phyloP scores from a whole-genome alignment of 2,329 filamentous ascomycete species.

The Monosporascus sp. region DNA sequence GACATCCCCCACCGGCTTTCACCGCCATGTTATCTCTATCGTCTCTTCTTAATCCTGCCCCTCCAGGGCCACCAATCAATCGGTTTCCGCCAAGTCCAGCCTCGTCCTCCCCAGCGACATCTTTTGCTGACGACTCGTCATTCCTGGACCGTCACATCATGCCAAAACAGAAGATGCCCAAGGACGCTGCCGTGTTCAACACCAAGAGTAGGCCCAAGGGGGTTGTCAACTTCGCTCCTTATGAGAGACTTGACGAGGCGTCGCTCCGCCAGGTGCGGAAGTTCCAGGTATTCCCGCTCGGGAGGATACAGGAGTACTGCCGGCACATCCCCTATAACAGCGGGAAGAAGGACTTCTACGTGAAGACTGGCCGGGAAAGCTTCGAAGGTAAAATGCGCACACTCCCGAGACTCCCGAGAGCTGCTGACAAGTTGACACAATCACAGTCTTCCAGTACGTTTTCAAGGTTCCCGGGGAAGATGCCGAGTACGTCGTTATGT shows the following conservation, averaged over 20 bases:
- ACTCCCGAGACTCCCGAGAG: background rate
- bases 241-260: conserved; percentile 58
- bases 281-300: conserved; percentile 63
- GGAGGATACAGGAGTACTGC: conserved; percentile 55
- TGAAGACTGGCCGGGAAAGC: conserved; percentile 79
- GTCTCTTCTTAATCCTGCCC: conserved; percentile 60
- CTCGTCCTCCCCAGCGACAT: conserved; percentile 30
- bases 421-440: conserved; percentile 9
- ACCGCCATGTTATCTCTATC: conserved; percentile 58
- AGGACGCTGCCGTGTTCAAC: conserved; percentile 56
- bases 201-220: conserved; percentile 59
- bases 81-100: conserved; percentile 38
- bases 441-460: conserved; percentile 73
- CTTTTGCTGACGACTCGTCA: conserved; percentile 27
- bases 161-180: conserved; percentile 55
- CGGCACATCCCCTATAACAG: conserved; percentile 91
- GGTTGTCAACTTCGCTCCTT: conserved; percentile 67
- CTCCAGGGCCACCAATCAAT: conserved; percentile 37
- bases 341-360: conserved; percentile 82
- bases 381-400: conserved; percentile 66
- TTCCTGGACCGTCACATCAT: conserved; percentile 24
- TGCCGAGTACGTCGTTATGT: conserved; percentile 73
- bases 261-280: conserved; percentile 53
- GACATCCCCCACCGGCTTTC: conserved; percentile 28
- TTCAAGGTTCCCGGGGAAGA: conserved; percentile 67